These are phyloP conservation scores for Colletotrichum salicis DNA, from an alignment of 2,329 filamentous ascomycete species.

Conservation along the genomic window DNA sequence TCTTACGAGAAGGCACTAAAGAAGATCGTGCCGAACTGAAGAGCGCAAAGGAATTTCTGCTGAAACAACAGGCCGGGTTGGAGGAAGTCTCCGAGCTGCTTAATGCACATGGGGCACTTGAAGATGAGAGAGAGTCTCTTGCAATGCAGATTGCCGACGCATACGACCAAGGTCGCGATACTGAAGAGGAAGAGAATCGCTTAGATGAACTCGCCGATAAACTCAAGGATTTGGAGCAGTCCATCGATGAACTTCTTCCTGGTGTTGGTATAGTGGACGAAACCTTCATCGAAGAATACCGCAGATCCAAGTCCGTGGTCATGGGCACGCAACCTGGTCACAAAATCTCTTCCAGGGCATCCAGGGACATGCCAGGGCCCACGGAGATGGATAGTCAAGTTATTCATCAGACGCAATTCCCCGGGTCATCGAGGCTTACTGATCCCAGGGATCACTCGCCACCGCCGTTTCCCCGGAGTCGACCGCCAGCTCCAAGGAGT, in stretches of 20 bases:
- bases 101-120: constrained; percentile 54
- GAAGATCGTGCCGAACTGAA: constrained; percentile 60
- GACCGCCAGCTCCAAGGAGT: neutral
- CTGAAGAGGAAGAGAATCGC: constrained; percentile 60
- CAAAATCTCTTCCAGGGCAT: constrained; percentile 31
- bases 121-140: constrained; percentile 56
- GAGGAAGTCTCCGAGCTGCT: constrained; percentile 54
- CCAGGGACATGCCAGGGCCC: constrained; percentile 17
- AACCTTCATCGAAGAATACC: constrained; percentile 48
- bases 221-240: constrained; percentile 52
- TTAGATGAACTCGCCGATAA: constrained; percentile 60
- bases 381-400: constrained; percentile 56
- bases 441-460: constrained; percentile 29
- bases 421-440: constrained; percentile 37
- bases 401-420: constrained; percentile 63
- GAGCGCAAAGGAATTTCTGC: constrained; percentile 58
- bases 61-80: constrained; percentile 58
- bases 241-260: constrained; percentile 53
- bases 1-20: constrained; percentile 58
- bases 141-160: constrained; percentile 59
- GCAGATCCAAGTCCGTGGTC: constrained; percentile 39
- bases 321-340: constrained; percentile 40
- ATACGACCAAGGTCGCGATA: constrained; percentile 62
- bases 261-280: constrained; percentile 58
- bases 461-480: constrained; percentile 37